These are phyloP conservation scores for Fraxinus excelsior DNA, from an alignment of 257 asterid species.

Conservation along the genomic window DNA sequence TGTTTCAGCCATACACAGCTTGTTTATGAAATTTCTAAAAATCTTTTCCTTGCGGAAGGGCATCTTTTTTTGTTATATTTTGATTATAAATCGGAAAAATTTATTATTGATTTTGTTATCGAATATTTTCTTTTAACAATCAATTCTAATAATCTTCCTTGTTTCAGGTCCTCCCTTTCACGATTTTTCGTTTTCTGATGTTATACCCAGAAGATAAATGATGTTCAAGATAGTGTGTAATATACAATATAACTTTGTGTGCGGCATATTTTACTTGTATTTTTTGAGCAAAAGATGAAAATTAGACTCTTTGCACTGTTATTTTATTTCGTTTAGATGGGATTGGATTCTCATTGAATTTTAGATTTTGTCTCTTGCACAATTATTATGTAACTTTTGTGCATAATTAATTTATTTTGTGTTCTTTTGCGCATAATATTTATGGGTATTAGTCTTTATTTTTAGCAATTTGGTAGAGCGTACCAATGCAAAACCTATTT, in stretches of 20 bases:
- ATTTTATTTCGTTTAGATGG: neutral
- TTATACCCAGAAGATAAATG: conserved; percentile 57
- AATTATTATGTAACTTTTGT: neutral
- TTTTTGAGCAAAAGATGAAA: too few relatives aligned
- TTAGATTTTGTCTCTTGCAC: neutral
- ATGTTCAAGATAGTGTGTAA: neutral
- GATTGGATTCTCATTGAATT: neutral
- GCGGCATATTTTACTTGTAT: too few relatives aligned
- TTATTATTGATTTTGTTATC: neutral
- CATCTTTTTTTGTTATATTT: neutral
- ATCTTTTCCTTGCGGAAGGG: neutral
- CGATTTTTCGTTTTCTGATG: conserved; percentile 69
- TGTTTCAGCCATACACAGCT: conserved; percentile 1
- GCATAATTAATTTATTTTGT: too few relatives aligned
- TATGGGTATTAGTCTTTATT: too few relatives aligned
- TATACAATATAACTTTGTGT: too few relatives aligned
- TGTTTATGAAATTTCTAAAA: neutral
- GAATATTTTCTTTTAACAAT: neutral
- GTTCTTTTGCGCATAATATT: too few relatives aligned
- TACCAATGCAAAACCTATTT: too few relatives aligned
- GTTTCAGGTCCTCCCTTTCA: conserved; percentile 76
- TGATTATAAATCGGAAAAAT: neutral
- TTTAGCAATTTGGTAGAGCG: too few relatives aligned
- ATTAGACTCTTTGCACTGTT: neutral
- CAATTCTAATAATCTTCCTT: conserved; percentile 17